These are phyloP conservation scores for Aspergillus proliferans DNA, from an alignment of 2,329 filamentous ascomycete genomes.

Conservation along the genomic window DNA sequence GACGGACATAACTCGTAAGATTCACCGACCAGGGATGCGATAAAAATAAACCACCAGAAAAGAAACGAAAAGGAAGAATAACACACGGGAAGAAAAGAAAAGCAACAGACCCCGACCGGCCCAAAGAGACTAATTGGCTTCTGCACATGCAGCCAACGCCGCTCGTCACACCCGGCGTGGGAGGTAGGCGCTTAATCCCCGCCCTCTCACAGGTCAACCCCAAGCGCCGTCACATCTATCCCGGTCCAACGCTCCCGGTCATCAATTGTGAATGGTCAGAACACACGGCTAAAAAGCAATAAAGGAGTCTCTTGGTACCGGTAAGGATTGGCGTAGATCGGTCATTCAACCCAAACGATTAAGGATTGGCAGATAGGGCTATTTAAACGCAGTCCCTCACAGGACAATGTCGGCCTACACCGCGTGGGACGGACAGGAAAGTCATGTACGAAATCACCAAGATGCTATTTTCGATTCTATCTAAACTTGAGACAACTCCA, in stretches of 20 bases:
- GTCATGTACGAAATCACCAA: too few species aligned
- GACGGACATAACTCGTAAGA: constrained; percentile 10
- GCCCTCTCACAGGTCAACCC: constrained; percentile 10
- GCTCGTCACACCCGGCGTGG: constrained; percentile 28
- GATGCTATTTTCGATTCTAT: background rate
- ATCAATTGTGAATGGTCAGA: background rate
- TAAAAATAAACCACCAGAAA: constrained; percentile 23
- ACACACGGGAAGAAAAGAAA: constrained; percentile 8
- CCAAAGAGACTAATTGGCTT: background rate
- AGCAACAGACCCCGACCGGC: constrained; percentile 12
- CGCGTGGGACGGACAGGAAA: background rate
- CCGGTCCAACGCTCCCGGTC: too few species aligned
- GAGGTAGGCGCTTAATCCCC: constrained; percentile 23
- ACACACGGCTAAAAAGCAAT: background rate
- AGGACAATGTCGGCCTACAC: background rate
- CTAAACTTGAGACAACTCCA: constrained; percentile 14
- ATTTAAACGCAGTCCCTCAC: background rate
- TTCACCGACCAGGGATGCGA: constrained; percentile 12
- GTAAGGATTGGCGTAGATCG: background rate
- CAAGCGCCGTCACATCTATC: background rate
- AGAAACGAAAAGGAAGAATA: background rate
- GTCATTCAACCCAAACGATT: background rate
- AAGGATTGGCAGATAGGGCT: background rate
- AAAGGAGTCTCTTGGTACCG: background rate
- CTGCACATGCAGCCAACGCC: constrained; percentile 1